Evolutionary conservation across 495 filamentous ascomycete species (phyloP).

Genomic region (Articulospora tetracladia): DNA sequence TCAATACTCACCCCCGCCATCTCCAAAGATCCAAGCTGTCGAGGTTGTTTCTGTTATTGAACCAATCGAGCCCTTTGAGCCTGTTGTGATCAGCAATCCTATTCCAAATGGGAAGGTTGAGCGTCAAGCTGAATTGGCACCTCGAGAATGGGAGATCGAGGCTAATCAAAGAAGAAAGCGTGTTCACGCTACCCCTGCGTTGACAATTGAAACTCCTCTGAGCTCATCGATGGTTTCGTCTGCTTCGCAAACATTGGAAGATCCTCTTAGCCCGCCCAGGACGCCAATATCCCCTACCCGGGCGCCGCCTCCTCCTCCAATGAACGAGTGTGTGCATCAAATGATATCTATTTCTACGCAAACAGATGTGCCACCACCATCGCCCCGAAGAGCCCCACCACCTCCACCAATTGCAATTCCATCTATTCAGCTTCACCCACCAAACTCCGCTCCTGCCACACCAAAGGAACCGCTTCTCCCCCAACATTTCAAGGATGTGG

Average conservation of each 20-base stretch:
- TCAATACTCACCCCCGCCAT: slow-evolving; percentile 79
- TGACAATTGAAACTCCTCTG: slow-evolving; percentile 33
- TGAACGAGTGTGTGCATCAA: slow-evolving; percentile 23
- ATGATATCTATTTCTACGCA: slow-evolving; percentile 66
- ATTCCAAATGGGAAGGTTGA: slow-evolving; percentile 30
- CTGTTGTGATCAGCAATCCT: slow-evolving; percentile 15
- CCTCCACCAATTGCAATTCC: slow-evolving; percentile 46
- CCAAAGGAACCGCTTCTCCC: slow-evolving; percentile 50
- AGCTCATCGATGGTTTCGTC: slow-evolving; percentile 60
- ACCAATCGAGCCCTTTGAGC: slow-evolving; percentile 27
- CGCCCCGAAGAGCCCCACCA: slow-evolving; percentile 29
- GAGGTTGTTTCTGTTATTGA: slow-evolving; percentile 25
- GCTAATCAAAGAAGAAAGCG: slow-evolving; percentile 70
- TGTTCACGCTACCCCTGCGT: slow-evolving; percentile 40
- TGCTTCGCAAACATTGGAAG: slow-evolving; percentile 66
- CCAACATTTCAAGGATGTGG: slow-evolving; percentile 50
- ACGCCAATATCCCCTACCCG: slow-evolving; percentile 51
- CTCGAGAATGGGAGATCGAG: slow-evolving; percentile 55
- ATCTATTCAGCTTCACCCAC: slow-evolving; percentile 59
- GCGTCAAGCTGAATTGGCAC: slow-evolving; percentile 32
- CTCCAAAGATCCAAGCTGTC: slow-evolving; percentile 48
- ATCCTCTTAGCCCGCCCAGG: slow-evolving; percentile 63
- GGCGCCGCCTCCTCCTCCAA: slow-evolving; percentile 45
- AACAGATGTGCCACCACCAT: slow-evolving; percentile 48
- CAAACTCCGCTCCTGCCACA: slow-evolving; percentile 47